Conservation (phyloP, 768 basidiomycete genomes). For the Suillus spraguei region DNA sequence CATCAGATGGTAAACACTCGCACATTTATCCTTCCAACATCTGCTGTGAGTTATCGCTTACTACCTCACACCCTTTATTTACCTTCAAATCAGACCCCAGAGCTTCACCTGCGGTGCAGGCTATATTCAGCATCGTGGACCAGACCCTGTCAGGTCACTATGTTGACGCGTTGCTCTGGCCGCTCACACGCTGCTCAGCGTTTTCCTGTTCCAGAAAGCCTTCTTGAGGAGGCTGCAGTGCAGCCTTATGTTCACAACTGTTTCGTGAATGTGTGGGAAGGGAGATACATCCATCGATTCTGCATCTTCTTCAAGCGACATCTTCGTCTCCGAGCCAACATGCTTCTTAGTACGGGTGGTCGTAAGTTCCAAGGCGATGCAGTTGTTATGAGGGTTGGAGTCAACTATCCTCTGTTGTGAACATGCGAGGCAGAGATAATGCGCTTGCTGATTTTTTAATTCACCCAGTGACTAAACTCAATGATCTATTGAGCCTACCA, state of each 20-base stretch:
- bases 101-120: constrained; percentile 11
- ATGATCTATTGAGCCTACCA: not conserved
- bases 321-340: constrained; percentile 6
- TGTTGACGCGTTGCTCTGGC: too few relatives aligned
- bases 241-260: too few relatives aligned
- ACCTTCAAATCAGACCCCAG: constrained; percentile 4
- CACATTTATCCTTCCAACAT: constrained; percentile 2
- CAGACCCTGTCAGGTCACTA: too few relatives aligned
- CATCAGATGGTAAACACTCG: constrained; percentile 10
- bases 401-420: constrained; percentile 7
- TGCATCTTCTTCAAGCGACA: constrained; percentile 19
- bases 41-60: not conserved
- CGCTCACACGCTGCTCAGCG: too few relatives aligned
- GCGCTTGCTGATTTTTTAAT: constrained; percentile 14
- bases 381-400: constrained; percentile 10
- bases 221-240: too few relatives aligned
- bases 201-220: too few relatives aligned
- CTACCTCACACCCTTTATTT: not conserved
- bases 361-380: constrained; percentile 3
- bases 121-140: too few relatives aligned
- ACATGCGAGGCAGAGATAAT: constrained; percentile 12
- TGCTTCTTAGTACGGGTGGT: not conserved
- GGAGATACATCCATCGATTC: too few relatives aligned
- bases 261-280: too few relatives aligned
- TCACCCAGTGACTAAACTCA: constrained; percentile 5